phyloP scores from a whole-genome alignment of 371 early-diverging fungal species.

The Synchytrium microbalum region DNA sequence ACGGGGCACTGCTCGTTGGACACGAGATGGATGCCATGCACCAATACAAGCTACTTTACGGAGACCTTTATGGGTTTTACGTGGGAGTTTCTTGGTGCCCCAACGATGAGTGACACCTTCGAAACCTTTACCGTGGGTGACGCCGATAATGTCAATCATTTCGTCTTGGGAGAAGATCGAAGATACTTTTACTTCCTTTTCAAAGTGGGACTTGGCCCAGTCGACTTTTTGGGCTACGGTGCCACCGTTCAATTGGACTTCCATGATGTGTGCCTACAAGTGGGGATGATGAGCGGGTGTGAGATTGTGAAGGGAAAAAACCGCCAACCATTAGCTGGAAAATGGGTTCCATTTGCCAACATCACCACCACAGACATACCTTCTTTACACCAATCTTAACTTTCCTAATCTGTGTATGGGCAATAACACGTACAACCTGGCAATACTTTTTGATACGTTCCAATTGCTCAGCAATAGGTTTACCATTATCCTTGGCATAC shows the following conservation, averaged over 20 bases:
- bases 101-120: slow-evolving; percentile 99
- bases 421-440: slow-evolving; percentile 96
- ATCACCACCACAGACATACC: slow-evolving; percentile 18
- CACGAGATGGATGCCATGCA: slow-evolving; percentile 99
- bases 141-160: slow-evolving; percentile 98
- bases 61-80: slow-evolving; percentile 99
- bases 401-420: slow-evolving; percentile 96
- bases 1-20: slow-evolving; percentile 99
- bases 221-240: slow-evolving; percentile 96
- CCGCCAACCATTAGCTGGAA: too few species aligned
- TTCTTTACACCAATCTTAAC: slow-evolving; percentile 95
- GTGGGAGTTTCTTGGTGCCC: slow-evolving; percentile 99
- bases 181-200: slow-evolving; percentile 87
- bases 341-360: not conserved
- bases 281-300: too few species aligned
- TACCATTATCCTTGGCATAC: slow-evolving; percentile 77
- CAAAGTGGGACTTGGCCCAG: slow-evolving; percentile 95
- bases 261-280: slow-evolving; percentile 91
- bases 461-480: slow-evolving; percentile 84
- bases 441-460: slow-evolving; percentile 99
- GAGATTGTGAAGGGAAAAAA: too few species aligned
- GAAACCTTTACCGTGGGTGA: slow-evolving; percentile 99
- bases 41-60: slow-evolving; percentile 99
- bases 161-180: slow-evolving; percentile 97
- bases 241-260: slow-evolving; percentile 99